Conservation (phyloP, 495 filamentous ascomycete genomes). For the Coniosporium apollinis region DNA sequence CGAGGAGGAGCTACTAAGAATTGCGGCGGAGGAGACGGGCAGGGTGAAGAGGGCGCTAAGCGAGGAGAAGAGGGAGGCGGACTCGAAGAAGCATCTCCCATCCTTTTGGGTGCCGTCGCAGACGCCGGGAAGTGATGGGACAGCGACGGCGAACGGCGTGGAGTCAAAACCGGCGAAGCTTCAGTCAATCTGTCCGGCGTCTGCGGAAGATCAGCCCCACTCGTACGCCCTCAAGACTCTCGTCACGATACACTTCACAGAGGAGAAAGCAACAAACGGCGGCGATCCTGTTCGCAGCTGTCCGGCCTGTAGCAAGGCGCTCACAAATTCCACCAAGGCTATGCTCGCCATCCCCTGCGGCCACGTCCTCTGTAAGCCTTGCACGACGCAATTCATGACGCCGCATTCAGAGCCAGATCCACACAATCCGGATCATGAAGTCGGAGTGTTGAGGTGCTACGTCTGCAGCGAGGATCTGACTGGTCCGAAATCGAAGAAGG, state of each 20-base stretch:
- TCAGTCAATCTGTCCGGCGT: constrained; percentile 66
- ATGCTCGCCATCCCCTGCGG: constrained; percentile 85
- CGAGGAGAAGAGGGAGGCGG: constrained; percentile 45
- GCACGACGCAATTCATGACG: constrained; percentile 75
- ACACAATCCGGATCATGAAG: constrained; percentile 32
- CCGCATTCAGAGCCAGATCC: constrained; percentile 43
- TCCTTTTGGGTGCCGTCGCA: constrained; percentile 91
- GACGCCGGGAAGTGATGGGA: constrained; percentile 43
- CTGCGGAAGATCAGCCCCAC: constrained; percentile 51
- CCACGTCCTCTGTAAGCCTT: constrained; percentile 81
- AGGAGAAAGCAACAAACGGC: constrained; percentile 44
- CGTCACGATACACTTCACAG: constrained; percentile 62
- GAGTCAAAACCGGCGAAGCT: constrained; percentile 51
- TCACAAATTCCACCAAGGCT: constrained; percentile 71
- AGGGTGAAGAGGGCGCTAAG: constrained; percentile 48
- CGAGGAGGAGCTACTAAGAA: constrained; percentile 57
- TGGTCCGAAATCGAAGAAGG: constrained; percentile 28
- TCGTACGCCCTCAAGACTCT: constrained; percentile 68
- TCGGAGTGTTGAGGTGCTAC: constrained; percentile 50
- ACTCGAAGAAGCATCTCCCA: constrained; percentile 52
- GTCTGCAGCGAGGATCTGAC: constrained; percentile 72
- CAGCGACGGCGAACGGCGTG: constrained; percentile 27
- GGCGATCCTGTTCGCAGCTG: constrained; percentile 46
- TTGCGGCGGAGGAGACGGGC: constrained; percentile 50
- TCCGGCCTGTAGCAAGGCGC: constrained; percentile 71